phyloP scores from a whole-genome alignment of 2,329 filamentous ascomycete species.

The Thermomyces lanuginosus region DNA sequence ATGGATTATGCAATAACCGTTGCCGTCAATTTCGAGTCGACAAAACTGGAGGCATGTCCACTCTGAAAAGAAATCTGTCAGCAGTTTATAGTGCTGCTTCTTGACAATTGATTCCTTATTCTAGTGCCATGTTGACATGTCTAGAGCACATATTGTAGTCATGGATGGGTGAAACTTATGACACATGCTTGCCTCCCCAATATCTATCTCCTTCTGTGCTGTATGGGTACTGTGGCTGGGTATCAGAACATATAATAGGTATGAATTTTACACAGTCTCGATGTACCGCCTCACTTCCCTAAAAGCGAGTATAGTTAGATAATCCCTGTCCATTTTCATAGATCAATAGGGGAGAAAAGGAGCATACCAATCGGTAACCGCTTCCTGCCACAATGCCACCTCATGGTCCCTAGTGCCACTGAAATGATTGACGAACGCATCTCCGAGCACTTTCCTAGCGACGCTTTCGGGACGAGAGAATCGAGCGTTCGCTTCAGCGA shows the following conservation, averaged over 20 bases:
- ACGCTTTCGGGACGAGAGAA: constrained; percentile 68
- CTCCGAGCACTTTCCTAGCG: constrained; percentile 83
- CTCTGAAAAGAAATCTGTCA: too few relatives aligned
- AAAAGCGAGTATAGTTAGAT: constrained; percentile 4
- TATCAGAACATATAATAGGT: background rate
- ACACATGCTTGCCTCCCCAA: too few relatives aligned
- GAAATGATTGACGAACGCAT: constrained; percentile 92
- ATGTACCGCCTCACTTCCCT: constrained; percentile 68
- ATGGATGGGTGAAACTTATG: too few relatives aligned
- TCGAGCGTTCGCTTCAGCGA: constrained; percentile 66
- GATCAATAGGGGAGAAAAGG: constrained; percentile 2
- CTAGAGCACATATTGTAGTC: too few relatives aligned
- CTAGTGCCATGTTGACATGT: too few relatives aligned
- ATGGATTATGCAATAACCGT: too few relatives aligned
- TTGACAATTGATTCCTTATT: too few relatives aligned
- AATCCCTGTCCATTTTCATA: background rate
- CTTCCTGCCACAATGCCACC: constrained; percentile 78
- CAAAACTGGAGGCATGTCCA: too few relatives aligned
- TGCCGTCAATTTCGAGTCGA: too few relatives aligned
- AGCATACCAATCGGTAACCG: constrained; percentile 86
- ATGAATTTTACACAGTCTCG: constrained; percentile 45
- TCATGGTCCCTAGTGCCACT: constrained; percentile 87
- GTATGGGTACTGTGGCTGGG: too few relatives aligned
- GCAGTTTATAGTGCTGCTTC: too few relatives aligned
- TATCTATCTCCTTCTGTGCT: too few relatives aligned